Conservation (phyloP, 805 yeast genomes). For the Kodamaea laetipori region DNA sequence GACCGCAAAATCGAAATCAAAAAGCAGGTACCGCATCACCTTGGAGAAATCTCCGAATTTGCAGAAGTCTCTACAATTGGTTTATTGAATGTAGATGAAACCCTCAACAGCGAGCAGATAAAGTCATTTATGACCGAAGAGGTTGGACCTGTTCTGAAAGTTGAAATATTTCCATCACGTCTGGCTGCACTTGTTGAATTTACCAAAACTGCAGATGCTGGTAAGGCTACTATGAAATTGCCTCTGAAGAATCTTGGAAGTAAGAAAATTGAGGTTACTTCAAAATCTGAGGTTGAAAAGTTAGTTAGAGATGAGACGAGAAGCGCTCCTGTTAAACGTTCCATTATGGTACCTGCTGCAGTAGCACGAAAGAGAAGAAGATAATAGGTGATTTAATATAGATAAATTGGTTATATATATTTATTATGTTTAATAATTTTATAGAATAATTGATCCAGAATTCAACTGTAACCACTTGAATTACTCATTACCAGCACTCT, state of each 20-base stretch:
- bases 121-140: conserved; percentile 26
- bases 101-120: conserved; percentile 39
- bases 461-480: no score
- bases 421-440: no score
- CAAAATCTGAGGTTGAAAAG: conserved; percentile 6
- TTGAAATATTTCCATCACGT: conserved; percentile 48
- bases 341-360: conserved; percentile 16
- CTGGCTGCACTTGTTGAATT: conserved; percentile 55
- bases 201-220: conserved; percentile 45
- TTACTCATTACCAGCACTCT: no score
- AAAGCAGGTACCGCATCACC: conserved; percentile 18
- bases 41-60: conserved; percentile 17
- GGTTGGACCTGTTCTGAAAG: conserved; percentile 38
- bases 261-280: conserved; percentile 20
- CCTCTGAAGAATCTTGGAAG: conserved; percentile 43
- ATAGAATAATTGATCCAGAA: no score
- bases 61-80: conserved; percentile 24
- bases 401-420: no score
- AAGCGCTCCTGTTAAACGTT: neutral
- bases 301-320: neutral
- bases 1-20: conserved; percentile 53
- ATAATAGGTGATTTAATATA: neutral
- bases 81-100: conserved; percentile 31
- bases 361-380: conserved; percentile 14
- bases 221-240: conserved; percentile 49